Base-by-base conservation (phyloP, 805 yeast species). In the Kazachstania kunashirensis region DNA sequence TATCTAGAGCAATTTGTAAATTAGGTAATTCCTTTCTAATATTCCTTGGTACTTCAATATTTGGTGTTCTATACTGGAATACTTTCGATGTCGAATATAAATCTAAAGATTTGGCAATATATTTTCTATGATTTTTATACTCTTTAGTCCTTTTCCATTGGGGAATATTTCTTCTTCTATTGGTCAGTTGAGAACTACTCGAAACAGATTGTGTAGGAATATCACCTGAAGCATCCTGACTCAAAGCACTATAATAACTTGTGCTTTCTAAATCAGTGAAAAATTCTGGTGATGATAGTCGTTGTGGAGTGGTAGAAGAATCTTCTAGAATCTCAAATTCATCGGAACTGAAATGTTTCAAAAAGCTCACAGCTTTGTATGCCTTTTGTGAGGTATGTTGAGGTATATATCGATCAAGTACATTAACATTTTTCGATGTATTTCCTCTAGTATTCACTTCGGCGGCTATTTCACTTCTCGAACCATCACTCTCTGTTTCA, bases 101-200 rank as follows among this genome's bases (percentile, higher is more conserved):
- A 3, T 74, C 71, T 24, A 75, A 53, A 0, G 79, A 78, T 23
- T 61, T 65, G 1, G 78, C 77, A 12, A 75, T 67, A 14, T 55
- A 52, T 5, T 57, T 63, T 30, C 63, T 54, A 32, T 65, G 68
- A 13, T 41, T 36, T 36, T 41, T 42, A 29, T 38, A 39, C 29
- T 42, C 43, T 24, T 24, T 29, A 18, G 34, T 18, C 11, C 20
- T 18, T 14, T n/a, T 29, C n/a, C 9, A 8, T 12, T 16, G 15
- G 15, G 7, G 8, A 12, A 13, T 26, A 12, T 25, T 25, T 23
- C 20, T 36, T 24, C 13, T 26, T 17, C 33, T 30, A 14, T 9
- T 19, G 12, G 17, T 19, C 6, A 12, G 8, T 8, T 29, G 23
- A 5, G 29, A 16, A 24, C 15, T 37, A 14, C 33, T 33, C 11